phyloP scores from a whole-genome alignment of 1,284 basidiomycete genomes.

The Heterobasidion annosum region DNA sequence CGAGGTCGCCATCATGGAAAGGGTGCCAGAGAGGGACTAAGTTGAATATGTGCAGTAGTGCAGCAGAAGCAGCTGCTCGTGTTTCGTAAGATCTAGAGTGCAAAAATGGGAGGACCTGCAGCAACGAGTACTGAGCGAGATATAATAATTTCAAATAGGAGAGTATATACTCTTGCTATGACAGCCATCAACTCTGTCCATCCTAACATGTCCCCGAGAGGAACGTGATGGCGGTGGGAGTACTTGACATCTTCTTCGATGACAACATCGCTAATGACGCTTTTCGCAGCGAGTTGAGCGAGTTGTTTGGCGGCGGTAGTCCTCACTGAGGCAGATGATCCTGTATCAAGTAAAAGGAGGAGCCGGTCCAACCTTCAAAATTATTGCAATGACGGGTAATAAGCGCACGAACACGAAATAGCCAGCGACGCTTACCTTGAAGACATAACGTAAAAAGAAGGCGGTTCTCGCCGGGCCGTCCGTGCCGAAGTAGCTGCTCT shows the following conservation, averaged over 20 bases:
- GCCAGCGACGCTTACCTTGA: conserved; percentile 40
- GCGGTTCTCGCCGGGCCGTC: conserved; percentile 27
- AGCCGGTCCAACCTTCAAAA: conserved; percentile 77
- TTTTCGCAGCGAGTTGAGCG: conserved; percentile 80
- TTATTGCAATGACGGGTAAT: no score
- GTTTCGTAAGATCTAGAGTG: conserved; percentile 87
- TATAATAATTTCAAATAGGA: conserved; percentile 1
- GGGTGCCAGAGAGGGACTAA: conserved; percentile 82
- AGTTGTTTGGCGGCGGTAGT: conserved; percentile 90
- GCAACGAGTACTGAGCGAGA: conserved; percentile 3
- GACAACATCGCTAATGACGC: conserved; percentile 73
- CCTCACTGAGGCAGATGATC: conserved; percentile 79
- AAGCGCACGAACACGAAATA: background rate
- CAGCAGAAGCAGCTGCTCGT: conserved; percentile 74
- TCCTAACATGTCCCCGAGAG: conserved; percentile 54
- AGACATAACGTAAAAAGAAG: conserved; percentile 46
- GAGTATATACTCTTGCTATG: conserved; percentile 56
- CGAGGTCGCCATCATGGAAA: conserved; percentile 22
- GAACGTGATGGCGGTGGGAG: conserved; percentile 43
- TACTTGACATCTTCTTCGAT: conserved; percentile 69
- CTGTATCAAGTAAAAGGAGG: conserved; percentile 85
- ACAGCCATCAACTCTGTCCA: conserved; percentile 81
- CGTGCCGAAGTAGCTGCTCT: conserved; percentile 21
- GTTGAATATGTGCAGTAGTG: conserved; percentile 80
- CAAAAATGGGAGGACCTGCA: conserved; percentile 77